Evolutionary conservation across 1,284 basidiomycete species (phyloP).

Genomic region (Cutaneotrichosporon sp.): DNA sequence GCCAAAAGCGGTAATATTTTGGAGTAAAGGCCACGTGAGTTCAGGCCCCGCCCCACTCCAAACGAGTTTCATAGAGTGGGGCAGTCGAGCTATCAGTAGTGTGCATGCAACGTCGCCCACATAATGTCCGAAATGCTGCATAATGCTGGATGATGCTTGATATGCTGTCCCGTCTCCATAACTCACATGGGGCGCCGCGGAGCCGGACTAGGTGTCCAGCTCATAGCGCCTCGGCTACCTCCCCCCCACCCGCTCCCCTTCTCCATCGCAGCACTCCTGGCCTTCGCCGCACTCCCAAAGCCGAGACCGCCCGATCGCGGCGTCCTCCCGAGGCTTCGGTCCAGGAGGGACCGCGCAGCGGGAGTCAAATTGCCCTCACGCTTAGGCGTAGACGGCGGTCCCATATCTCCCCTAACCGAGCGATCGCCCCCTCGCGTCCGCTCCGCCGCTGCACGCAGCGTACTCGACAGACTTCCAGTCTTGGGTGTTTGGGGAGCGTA

Average conservation of each 20-base stretch:
- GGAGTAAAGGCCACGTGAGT: too few relatives aligned
- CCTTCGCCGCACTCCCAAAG: constrained; percentile 54
- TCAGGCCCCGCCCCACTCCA: too few relatives aligned
- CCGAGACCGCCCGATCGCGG: constrained; percentile 50
- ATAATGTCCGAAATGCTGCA: too few relatives aligned
- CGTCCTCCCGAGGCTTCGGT: constrained; percentile 54
- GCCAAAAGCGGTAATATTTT: too few relatives aligned
- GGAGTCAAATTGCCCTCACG: constrained; percentile 65
- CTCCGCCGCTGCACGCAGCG: constrained; percentile 42
- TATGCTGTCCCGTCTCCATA: too few relatives aligned
- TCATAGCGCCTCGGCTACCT: constrained; percentile 1
- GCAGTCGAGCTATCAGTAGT: too few relatives aligned
- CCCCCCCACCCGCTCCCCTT: constrained; percentile 58
- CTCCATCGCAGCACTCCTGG: constrained; percentile 66
- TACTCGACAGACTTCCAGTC: constrained; percentile 26
- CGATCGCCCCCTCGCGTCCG: constrained; percentile 14
- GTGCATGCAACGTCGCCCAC: too few relatives aligned
- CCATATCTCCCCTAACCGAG: constrained; percentile 53
- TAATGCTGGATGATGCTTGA: too few relatives aligned
- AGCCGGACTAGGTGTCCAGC: constrained; percentile 15
- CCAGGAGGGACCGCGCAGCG: constrained; percentile 67
- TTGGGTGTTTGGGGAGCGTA: constrained; percentile 57
- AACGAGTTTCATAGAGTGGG: too few relatives aligned
- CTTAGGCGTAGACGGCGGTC: constrained; percentile 64
- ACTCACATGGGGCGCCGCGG: neutral